A percentile compares a stretch with the other conserved stretches of the same genome.
Evolutionary conservation across 2,329 filamentous ascomycete species (phyloP).

Genomic region (Zelopaecilomyces penicillatus): DNA sequence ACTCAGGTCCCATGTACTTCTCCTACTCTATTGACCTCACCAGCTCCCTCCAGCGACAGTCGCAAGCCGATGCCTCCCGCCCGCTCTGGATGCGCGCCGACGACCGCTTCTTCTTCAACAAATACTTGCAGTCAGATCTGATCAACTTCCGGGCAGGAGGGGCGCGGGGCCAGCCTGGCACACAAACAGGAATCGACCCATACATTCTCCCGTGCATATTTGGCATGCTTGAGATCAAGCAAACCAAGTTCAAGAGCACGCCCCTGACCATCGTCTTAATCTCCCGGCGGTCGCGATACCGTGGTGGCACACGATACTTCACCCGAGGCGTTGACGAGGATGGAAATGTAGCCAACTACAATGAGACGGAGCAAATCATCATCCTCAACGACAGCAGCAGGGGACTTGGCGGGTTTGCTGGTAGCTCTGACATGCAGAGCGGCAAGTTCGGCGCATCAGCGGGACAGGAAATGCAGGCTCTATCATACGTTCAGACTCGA

Average conservation of each 20-base stretch:
- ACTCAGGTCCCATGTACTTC: conserved; percentile 88
- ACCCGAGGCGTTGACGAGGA: conserved; percentile 88
- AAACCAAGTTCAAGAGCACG: conserved; percentile 76
- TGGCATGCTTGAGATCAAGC: conserved; percentile 87
- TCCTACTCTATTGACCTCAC: conserved; percentile 96
- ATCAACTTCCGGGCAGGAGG: conserved; percentile 73
- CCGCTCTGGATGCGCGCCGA: conserved; percentile 90
- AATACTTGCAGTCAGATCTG: conserved; percentile 80
- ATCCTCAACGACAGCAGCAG: conserved; percentile 75
- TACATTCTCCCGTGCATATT: conserved; percentile 95
- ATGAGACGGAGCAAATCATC: conserved; percentile 91
- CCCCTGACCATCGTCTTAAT: conserved; percentile 80
- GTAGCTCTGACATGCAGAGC: conserved; percentile 67
- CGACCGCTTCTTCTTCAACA: conserved; percentile 98
- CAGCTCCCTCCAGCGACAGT: conserved; percentile 92
- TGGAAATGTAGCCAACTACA: conserved; percentile 96
- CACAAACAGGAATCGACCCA: conserved; percentile 73
- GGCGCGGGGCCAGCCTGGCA: conserved; percentile 54
- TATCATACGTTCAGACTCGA: conserved; percentile 93
- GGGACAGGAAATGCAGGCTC: conserved; percentile 72
- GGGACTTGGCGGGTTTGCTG: conserved; percentile 71
- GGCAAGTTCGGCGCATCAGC: conserved; percentile 52
- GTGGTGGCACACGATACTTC: conserved; percentile 89
- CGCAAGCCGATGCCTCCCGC: conserved; percentile 59
- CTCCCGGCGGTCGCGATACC: conserved; percentile 77